Percentiles rank a stretch among this genome's conserved stretches.
Conservation (phyloP, 257 asterid genomes). For the Asclepias syriaca region DNA sequence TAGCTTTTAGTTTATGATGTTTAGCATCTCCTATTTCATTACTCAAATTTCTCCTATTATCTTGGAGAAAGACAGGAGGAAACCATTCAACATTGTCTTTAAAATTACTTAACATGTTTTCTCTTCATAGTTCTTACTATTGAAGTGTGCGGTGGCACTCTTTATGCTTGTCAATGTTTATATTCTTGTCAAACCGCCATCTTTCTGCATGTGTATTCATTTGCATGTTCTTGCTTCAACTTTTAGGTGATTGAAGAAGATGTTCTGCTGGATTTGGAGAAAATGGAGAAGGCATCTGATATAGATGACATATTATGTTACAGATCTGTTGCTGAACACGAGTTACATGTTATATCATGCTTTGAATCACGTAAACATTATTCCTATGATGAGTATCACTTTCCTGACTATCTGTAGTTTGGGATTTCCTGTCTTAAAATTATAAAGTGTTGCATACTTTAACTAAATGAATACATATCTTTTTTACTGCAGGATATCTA, state of each 20-base stretch:
- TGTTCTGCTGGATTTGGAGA: constrained; percentile 68
- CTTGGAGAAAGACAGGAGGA: background rate
- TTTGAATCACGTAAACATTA: constrained; percentile 10
- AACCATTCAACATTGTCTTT: background rate
- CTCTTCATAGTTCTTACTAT: background rate
- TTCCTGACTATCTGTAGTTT: background rate
- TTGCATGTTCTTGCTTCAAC: background rate
- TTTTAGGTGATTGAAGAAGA: constrained; percentile 61
- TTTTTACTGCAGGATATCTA: constrained; percentile 71
- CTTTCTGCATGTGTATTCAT: background rate
- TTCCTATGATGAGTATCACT: background rate
- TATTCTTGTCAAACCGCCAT: constrained; percentile 1
- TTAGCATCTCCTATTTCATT: background rate
- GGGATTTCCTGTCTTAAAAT: background rate
- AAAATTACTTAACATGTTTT: background rate
- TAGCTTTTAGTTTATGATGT: background rate
- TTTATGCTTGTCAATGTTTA: background rate
- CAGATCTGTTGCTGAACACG: constrained; percentile 84
- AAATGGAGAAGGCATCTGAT: constrained; percentile 81
- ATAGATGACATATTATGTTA: constrained; percentile 75
- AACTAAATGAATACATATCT: background rate
- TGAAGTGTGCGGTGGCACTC: background rate
- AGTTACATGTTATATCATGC: constrained; percentile 48
- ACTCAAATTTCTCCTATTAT: background rate
- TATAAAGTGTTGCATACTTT: background rate